phyloP scores from a whole-genome alignment of 1,284 basidiomycete genomes.

The Entoloma clypeatum region DNA sequence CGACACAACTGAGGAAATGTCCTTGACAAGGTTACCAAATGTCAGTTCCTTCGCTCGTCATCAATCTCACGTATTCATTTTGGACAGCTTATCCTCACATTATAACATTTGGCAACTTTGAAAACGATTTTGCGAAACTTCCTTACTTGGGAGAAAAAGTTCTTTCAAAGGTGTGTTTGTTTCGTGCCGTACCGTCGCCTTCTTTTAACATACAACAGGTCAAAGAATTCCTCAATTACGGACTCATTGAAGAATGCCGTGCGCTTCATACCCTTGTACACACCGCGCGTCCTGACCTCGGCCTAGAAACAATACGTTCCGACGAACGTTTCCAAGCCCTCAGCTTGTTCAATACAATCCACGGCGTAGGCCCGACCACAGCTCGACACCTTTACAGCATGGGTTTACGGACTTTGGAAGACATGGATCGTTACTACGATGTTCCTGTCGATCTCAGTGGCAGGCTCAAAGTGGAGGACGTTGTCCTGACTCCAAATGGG shows the following conservation, averaged over 20 bases:
- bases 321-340: slow-evolving; percentile 56
- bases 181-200: not conserved
- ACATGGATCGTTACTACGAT: slow-evolving; percentile 64
- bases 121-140: slow-evolving; percentile 47
- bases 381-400: slow-evolving; percentile 59
- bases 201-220: slow-evolving; percentile 38
- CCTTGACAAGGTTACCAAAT: slow-evolving; percentile 51
- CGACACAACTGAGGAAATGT: not conserved
- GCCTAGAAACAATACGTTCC: slow-evolving; percentile 42
- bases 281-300: not conserved
- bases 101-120: slow-evolving; percentile 40
- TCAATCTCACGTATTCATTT: slow-evolving; percentile 1
- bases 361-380: slow-evolving; percentile 70
- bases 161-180: slow-evolving; percentile 48
- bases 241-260: slow-evolving; percentile 60
- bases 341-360: slow-evolving; percentile 55
- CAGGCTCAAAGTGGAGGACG: slow-evolving; percentile 12
- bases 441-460: slow-evolving; percentile 27
- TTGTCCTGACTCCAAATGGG: slow-evolving; percentile 30
- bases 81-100: slow-evolving; percentile 56
- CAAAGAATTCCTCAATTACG: slow-evolving; percentile 54
- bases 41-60: slow-evolving; percentile 30
- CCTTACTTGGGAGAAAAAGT: slow-evolving; percentile 64
- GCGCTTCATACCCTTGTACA: slow-evolving; percentile 18
- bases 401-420: slow-evolving; percentile 56